A percentile compares a stretch with the other conserved stretches of the same genome.
Conservation (phyloP, 352 stramenopile genomes). For the Pythium folliculosum region DNA sequence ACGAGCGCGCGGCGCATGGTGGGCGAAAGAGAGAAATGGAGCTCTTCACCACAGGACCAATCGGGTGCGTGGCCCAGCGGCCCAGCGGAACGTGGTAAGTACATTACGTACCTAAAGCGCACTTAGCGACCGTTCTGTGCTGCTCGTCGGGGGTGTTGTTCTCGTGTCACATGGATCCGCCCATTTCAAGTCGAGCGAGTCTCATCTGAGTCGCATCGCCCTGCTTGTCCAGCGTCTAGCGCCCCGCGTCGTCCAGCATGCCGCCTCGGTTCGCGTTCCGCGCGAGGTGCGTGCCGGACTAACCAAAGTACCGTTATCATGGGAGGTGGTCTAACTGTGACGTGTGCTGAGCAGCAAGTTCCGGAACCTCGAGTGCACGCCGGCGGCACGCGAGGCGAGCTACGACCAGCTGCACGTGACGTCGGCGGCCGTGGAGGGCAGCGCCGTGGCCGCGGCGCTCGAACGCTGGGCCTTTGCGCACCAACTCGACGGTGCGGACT, state of each 20-base stretch:
- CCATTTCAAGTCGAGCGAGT: too few relatives aligned
- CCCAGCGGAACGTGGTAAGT: too few relatives aligned
- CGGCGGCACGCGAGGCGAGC: conserved; percentile 46
- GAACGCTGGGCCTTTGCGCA: conserved; percentile 66
- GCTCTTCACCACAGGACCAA: background rate
- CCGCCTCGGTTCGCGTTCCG: conserved; percentile 29
- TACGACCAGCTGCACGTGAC: conserved; percentile 75
- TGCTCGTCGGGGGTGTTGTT: too few relatives aligned
- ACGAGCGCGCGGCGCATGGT: conserved; percentile 20
- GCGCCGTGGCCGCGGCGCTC: conserved; percentile 40
- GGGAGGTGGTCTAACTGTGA: background rate
- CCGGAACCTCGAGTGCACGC: conserved; percentile 72
- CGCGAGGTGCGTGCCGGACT: conserved; percentile 29
- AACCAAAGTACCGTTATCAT: too few relatives aligned
- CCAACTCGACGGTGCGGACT: conserved; percentile 47
- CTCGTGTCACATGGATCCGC: too few relatives aligned
- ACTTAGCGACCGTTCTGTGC: background rate
- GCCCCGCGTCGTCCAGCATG: conserved; percentile 18
- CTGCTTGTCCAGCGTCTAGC: too few relatives aligned
- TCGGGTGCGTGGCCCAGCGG: too few relatives aligned
- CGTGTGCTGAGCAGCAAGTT: conserved; percentile 58
- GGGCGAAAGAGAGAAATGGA: background rate
- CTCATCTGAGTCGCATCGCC: background rate
- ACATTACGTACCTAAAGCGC: background rate
- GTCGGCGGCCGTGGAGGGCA: conserved; percentile 44